Evolutionary conservation across 1,284 basidiomycete species (phyloP).

Genomic region (Tilletia walkeri): DNA sequence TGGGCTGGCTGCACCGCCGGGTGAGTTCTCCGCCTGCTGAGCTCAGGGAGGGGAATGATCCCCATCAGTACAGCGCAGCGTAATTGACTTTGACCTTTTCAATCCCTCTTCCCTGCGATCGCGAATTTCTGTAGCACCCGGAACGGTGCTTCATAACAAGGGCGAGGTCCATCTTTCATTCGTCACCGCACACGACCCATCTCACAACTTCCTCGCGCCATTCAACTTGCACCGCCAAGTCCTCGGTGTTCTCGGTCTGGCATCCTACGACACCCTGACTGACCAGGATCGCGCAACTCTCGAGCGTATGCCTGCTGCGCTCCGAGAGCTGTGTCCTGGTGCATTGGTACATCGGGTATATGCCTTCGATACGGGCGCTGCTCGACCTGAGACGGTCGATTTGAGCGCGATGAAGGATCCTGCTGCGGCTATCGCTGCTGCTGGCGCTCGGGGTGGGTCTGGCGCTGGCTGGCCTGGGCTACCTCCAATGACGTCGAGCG

Average conservation of each 20-base stretch:
- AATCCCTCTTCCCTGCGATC: neutral
- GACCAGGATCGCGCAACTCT: conserved; percentile 27
- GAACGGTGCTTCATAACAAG: conserved; percentile 33
- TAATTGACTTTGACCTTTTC: neutral
- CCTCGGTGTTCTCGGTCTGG: conserved; percentile 47
- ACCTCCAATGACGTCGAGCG: neutral
- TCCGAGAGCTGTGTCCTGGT: conserved; percentile 43
- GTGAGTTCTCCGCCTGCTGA: neutral
- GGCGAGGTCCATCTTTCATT: conserved; percentile 53
- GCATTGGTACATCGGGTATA: conserved; percentile 50
- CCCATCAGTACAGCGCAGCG: neutral
- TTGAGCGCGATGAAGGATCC: conserved; percentile 36
- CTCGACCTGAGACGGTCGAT: conserved; percentile 35
- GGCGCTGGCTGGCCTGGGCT: neutral
- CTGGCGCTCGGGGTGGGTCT: conserved; percentile 14
- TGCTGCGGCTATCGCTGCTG: conserved; percentile 26
- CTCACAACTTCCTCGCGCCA: conserved; percentile 50
- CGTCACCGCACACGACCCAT: conserved; percentile 48
- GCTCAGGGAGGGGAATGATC: neutral
- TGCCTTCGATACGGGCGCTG: conserved; percentile 42
- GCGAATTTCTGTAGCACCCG: conserved; percentile 1
- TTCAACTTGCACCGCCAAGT: conserved; percentile 50
- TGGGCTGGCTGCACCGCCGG: conserved; percentile 4
- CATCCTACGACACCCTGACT: conserved; percentile 27
- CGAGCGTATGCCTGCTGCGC: conserved; percentile 32